Base-by-base conservation (phyloP, 257 asterid species). In the Primulina eburnea region DNA sequence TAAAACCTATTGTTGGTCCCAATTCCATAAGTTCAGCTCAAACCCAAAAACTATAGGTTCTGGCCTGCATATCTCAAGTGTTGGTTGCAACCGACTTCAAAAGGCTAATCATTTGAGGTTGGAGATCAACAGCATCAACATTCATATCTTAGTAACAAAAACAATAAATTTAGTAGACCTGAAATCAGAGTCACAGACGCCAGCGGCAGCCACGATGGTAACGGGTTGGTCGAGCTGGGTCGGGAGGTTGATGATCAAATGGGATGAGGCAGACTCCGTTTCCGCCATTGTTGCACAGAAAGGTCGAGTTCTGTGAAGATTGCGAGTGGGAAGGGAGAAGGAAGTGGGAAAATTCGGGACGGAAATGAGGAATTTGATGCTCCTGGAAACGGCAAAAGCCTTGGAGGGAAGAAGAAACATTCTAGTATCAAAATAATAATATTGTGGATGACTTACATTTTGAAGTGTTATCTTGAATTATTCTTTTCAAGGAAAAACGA, bases 171-270 rank as follows among this genome's bases (percentile, higher is more conserved):
- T 52, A 14, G 8, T 21, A 9, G 62, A 64, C 98, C 89, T 83
- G 86, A 92, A 90, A 59, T 88, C 93, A 60, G 87, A 60, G 40
- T 81, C 83, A 14, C 95, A 86, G 79, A 92, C 82, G 57, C 97
- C 94, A 7, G 90, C 74, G 56, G 87, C 90, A 64, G 96, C 95
- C 30, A 74, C 78, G 71, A 90, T 70, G 67, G 87, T 12, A 73
- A 87, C 82, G 20, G 95, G 86, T 37, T 87, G 95, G 28, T 35
- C 79, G 73, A 60, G 78, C 73, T 92, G 98, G 68, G 62, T 21
- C 17, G 90, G 90, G 69, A 92, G 85, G 71, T 82, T 62, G 69
- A 92, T 77, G 53, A 82, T 81, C 66, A 83, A 76, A 16, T 21
- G 72, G 3, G 89, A 56, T 56, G 84, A 64, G 62, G 87, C 37